Base-by-base conservation (phyloP, 306 rosid species). In the Inga oerstediana region DNA sequence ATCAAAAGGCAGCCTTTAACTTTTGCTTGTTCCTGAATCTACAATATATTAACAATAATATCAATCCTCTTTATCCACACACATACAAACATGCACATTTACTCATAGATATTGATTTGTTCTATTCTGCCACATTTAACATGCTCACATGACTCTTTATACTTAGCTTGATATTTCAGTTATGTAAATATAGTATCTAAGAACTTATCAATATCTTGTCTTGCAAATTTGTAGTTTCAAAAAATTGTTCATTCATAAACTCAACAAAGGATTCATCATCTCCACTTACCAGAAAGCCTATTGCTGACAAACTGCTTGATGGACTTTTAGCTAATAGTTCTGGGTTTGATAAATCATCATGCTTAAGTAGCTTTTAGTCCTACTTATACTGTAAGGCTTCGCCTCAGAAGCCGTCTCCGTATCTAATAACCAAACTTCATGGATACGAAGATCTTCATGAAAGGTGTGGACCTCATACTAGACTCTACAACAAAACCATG, bases 301-400 rank as follows among this genome's bases (percentile, higher is more conserved):
- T 35, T 45, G 39, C 69, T 67, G 86, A 85, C 58, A 85, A 72
- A 59, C 48, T 84, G 32, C 85, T 81, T 77, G 68, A 81, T 4
- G 86, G 89, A 74, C 85, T 87, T 66, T 75, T 83, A 7, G 44
- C 85, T 70, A 39, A 39, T 39, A 7, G 43, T 39, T 75, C 76
- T 44, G 84, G 82, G 71, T 81, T 87, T 64, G 82, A 87, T 77
- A 86, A 83, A 74, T 32, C 75, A 27, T 75, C 89, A 79, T 85
- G 90, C 85, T 66, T 66, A 46, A 87, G 92, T 78, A 85, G 91
- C 74, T 87, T 85, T 76, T 72, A 83, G 80, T 87, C 92, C 37
- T 80, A 79, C 56, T 74, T 78, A 22, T 84, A 75, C 51, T 87
- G 80, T 49, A 87, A 79, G 66, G 78, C 78, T 51, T 19, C 44